Evolutionary conservation across 306 rosid species (phyloP), one percentile per base, ranked within the genome.

Genomic region (Gastrolobium villosum): DNA sequence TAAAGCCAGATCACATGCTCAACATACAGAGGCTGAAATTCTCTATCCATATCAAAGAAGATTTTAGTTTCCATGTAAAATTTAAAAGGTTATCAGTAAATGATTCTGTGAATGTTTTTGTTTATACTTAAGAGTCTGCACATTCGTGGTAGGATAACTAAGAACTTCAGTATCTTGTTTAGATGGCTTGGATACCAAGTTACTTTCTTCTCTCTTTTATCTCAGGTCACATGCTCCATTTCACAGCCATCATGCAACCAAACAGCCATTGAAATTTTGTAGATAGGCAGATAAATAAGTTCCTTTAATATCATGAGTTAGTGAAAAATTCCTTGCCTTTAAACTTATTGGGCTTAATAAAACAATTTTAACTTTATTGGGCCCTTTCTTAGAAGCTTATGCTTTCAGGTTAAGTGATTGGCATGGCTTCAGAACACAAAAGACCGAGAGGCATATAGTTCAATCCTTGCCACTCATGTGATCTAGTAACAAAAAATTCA

Each of bases 151-250:
- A 41, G 14, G 7, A 26, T 45, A 31, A 73, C 34, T 28, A 41
- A 7, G 20, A 56, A 44, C 10, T 28, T 43, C 4, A 40, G 55
- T 45, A 13, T 72, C 68, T 31, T 31, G 40, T 56, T 57, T 41
- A 37, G 20, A 45, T 43, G 9, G 48, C 69, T 41, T 76, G 28
- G 32, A 8, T 53, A 76, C 13, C 34, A 76, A 64, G 73, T 76
- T 50, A 40, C 52, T 53, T 57, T 11, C 31, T 67, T 49, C 20
- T 43, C n/a, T 63, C n/a, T 30, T 6, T 26, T 64, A 4, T 39
- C 56, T 37, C 20, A 26, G 28, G 54, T 43, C 53, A 41, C 35
- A 64, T 28, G 73, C 64, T 52, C 14, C 4, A 44, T 3, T 37
- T 34, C 39, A 63, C 46, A 10, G 53, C 60, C 45, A 20, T 48